Base-by-base conservation (phyloP, 805 yeast species). In the Lachancea lanzarotensis region DNA sequence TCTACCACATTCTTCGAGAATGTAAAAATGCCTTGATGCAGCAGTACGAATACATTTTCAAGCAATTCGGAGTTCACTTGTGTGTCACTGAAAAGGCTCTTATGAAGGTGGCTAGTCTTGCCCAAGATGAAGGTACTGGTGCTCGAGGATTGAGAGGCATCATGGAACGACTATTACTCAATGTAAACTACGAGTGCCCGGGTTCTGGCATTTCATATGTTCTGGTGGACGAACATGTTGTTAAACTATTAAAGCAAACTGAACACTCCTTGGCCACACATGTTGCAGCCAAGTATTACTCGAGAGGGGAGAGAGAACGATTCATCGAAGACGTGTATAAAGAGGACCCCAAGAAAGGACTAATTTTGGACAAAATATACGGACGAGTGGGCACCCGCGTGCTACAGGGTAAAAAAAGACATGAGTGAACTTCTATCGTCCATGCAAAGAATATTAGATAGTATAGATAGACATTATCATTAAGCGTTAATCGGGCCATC, bases 101-200 rank as follows among this genome's bases (percentile, higher is more conserved):
- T 9, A 50, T 60, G n/a, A 65, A 59, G 33, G 71, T 79, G 13
- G 79, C 83, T 0, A 63, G 65, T 19, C 52, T 73, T 18, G 78
- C 83, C 0, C 52, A 75, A 29, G 59, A 63, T 22, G 78, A 74
- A 49, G 79, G 79, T 3, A 78, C 82, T 0, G 84, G 84, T 26
- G 84, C 83, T 0, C 67, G 84, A 53, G 83, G 83, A 0, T 55
- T 79, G 25, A 64, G 81, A 50, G 73, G 77, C 1, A 73, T 77
- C 4, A 66, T 79, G 72, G 82, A 77, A 46, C 68, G 75, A 44
- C 46, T 77, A 15, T 54, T 78, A 18, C 57, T 77, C 15, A 67
- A 70, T 37, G 77, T 76, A 4, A 78, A 78, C 54, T 78, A 72
- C 55, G 82, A 78, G 39, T 74, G 80, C 52, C 82, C 82, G 0